phyloP scores from a whole-genome alignment of 768 basidiomycete species.

The Austroboletus eburneus region DNA sequence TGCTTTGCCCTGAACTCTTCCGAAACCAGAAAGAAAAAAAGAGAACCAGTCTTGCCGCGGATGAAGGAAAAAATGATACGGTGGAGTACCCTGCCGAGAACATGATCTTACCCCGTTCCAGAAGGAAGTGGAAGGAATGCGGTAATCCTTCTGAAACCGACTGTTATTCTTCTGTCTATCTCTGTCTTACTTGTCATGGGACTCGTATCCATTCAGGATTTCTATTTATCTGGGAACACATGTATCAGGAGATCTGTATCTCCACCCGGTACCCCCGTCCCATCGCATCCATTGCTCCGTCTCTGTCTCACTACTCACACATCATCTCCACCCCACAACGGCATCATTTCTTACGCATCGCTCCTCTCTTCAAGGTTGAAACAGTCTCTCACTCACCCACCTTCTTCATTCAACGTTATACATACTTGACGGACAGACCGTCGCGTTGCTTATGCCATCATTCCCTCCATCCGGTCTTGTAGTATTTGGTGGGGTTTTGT shows the following conservation, averaged over 20 bases:
- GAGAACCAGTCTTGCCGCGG: constrained; percentile 4
- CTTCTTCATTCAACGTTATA: constrained; percentile 12
- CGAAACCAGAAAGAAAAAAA: constrained; percentile 4
- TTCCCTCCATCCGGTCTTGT: constrained; percentile 8
- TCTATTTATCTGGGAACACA: constrained; percentile 32
- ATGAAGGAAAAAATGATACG: constrained; percentile 8
- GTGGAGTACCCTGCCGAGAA: constrained; percentile 19
- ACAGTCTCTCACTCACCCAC: constrained; percentile 7
- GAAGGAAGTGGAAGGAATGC: constrained; percentile 14
- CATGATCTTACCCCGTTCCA: constrained; percentile 18
- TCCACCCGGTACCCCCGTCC: constrained; percentile 22
- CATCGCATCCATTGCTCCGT: constrained; percentile 22
- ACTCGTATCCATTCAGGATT: constrained; percentile 28
- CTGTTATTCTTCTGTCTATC: constrained; percentile 15
- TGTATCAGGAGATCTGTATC: constrained; percentile 27
- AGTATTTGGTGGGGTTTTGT: constrained; percentile 8
- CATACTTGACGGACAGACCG: constrained; percentile 22
- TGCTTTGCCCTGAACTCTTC: constrained; percentile 8
- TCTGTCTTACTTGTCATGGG: constrained; percentile 21
- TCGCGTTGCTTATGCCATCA: constrained; percentile 11
- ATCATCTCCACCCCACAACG: constrained; percentile 24
- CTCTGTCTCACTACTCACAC: constrained; percentile 21
- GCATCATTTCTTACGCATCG: constrained; percentile 26
- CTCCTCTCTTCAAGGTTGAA: constrained; percentile 17
- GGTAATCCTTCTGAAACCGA: constrained; percentile 17